Base-by-base conservation (phyloP, 768 basidiomycete species). In the Panaeolus papilionaceus region DNA sequence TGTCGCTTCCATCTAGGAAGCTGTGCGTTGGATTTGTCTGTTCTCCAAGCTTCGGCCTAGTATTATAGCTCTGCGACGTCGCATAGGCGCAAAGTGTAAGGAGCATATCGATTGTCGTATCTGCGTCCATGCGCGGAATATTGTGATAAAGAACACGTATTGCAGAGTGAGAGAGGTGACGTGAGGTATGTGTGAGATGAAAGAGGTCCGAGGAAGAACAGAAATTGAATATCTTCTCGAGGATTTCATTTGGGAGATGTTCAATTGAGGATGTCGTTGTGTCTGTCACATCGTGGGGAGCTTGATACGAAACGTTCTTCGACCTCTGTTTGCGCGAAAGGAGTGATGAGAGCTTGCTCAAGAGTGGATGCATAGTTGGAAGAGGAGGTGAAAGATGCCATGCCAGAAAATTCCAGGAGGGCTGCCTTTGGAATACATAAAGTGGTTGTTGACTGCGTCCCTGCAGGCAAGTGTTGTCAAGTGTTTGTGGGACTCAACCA, bases 181-280 rank as follows among this genome's bases (percentile, higher is more conserved):
- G 28, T 58, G 54, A 33, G 33, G 54, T 58, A 33, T 58, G 28
- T 58, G 54, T n/a, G 54, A 58, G 54, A 33, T 37, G 54, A n/a
- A 33, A 28, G 26, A 58, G 28, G 28, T 58, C 54, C 28, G 54
- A 58, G 54, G 54, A 28, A 16, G 54, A 58, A 58, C 54, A 58
- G n/a, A 33, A 33, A 37, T 4, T 58, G 54, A 58, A 58, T 58
- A 58, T 58, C 28, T 58, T 58, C 16, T 58, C 54, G 4, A 58
- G 54, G 54, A 58, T 58, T 58, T 58, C 54, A 58, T 58, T 58
- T 58, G 54, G 54, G 16, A 58, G 54, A 58, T 58, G 54, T 58
- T 58, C 54, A 37, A 58, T 58, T 58, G 54, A 28, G 16, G 54
- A 58, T 14, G 26, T 33, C 11, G 54, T 14, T 58, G 20, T 58